Base-by-base conservation (phyloP, 169 alveolate species). In the Plasmodium malariae region DNA sequence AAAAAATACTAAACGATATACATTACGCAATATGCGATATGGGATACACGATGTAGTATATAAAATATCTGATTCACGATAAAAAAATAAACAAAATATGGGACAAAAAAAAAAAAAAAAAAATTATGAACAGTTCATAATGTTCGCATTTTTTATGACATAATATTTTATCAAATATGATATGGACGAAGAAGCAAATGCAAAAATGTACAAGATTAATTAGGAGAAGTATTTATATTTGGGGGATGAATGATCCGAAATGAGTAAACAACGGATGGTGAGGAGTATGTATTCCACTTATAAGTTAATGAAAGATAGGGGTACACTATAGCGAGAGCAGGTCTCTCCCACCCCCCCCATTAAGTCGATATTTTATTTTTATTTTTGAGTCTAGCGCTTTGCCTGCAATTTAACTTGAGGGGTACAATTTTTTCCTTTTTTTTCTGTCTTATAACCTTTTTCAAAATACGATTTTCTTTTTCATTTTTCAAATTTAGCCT, bases 351-450 rank as follows among this genome's bases (percentile, higher is more conserved):
- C n/a, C n/a, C n/a, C n/a, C n/a, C n/a, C n/a, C n/a, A n/a, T 37
- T 12, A 19, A 26, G 14, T n/a, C 1, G 1, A 1, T 11, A 55
- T 37, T 21, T 49, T 78, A 51, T 49, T 3, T 63, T 78, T 78
- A 49, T 48, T 78, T 68, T 55, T 63, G 55, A 45, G 43, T 51
- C 89, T 30, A 40, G 76, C 74, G 30, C 89, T 78, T 40, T 63
- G 74, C 55, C 89, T 62, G 26, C 89, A 78, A 54, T 55, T 62
- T 30, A 30, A 12, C 9, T n/a, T 49, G 12, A 43, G 71, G 24
- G 89, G 12, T 14, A 67, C 59, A 14, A 78, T 78, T 78, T 78
- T 60, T 68, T 78, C 78, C 40, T 78, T 78, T 54, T 78, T 78
- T 55, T 78, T 78, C 3, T 26, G 54, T 14, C 89, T 26, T 49